Percentiles rank a stretch among this genome's conserved stretches.
Conservation (phyloP, 2,329 filamentous ascomycete species). For the Rachicladosporium sp. region DNA sequence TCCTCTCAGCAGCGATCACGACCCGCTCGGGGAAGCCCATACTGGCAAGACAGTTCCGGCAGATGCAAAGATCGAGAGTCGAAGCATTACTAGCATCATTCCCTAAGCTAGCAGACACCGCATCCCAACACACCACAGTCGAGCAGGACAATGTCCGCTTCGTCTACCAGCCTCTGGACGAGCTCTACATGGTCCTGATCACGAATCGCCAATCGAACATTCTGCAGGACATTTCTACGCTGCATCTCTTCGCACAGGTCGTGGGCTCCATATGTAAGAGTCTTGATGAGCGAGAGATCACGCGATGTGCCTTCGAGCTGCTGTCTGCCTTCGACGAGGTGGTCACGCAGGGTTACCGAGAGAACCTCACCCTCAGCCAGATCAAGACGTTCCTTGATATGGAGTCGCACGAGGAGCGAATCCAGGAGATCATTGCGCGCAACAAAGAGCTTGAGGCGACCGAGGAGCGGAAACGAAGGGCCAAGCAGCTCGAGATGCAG, state of each 20-base stretch:
- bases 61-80: slow-evolving; percentile 93
- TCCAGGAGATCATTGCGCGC: slow-evolving; percentile 90
- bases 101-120: slow-evolving; percentile 90
- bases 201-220: slow-evolving; percentile 99
- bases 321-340: slow-evolving; percentile 95
- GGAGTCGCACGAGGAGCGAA: slow-evolving; percentile 97
- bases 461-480: slow-evolving; percentile 95
- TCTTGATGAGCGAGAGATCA: slow-evolving; percentile 87
- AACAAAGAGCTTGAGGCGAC: slow-evolving; percentile 98
- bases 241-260: slow-evolving; percentile 95
- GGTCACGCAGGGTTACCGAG: slow-evolving; percentile 86
- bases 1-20: slow-evolving; percentile 97
- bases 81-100: slow-evolving; percentile 95
- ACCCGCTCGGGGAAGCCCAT: slow-evolving; percentile 97
- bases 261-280: slow-evolving; percentile 94
- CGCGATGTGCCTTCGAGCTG: slow-evolving; percentile 89
- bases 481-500: slow-evolving; percentile 97
- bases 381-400: slow-evolving; percentile 99
- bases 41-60: slow-evolving; percentile 91
- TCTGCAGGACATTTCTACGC: slow-evolving; percentile 94
- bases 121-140: slow-evolving; percentile 94
- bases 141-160: slow-evolving; percentile 99
- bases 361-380: slow-evolving; percentile 91
- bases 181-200: slow-evolving; percentile 99
- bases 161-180: slow-evolving; percentile 96